phyloP scores from a whole-genome alignment of 2,329 filamentous ascomycete genomes.

The Massarina eburnea region DNA sequence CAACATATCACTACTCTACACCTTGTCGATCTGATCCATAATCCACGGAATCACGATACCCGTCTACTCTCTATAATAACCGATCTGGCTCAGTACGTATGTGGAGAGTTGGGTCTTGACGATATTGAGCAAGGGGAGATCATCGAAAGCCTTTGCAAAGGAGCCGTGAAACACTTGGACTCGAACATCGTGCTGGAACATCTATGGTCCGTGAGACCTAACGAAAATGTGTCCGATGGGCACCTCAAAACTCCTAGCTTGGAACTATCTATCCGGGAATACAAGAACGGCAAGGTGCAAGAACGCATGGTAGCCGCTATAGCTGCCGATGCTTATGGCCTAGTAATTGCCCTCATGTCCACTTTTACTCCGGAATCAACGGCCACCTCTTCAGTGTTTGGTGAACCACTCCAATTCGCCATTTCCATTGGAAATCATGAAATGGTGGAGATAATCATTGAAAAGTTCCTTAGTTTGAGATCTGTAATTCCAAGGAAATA shows the following conservation, averaged over 20 bases:
- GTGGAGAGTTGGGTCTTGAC: background rate
- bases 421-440: background rate
- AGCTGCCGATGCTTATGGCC: background rate
- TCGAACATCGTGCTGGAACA: background rate
- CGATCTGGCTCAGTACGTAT: background rate
- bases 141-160: background rate
- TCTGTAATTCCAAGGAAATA: background rate
- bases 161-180: background rate
- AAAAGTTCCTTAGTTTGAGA: background rate
- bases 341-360: background rate
- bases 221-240: background rate
- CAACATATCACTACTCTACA: background rate
- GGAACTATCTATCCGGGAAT: background rate
- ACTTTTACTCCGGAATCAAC: background rate
- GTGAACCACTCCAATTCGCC: background rate
- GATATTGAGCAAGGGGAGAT: background rate
- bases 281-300: background rate
- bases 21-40: background rate
- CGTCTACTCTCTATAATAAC: background rate
- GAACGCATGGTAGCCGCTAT: constrained; percentile 1
- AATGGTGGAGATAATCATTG: background rate
- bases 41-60: background rate
- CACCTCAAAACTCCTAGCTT: background rate
- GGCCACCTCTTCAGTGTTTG: background rate
- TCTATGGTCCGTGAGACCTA: background rate